Conservation (phyloP, 75 land plant genomes). For the Cupressus sempervirens region DNA sequence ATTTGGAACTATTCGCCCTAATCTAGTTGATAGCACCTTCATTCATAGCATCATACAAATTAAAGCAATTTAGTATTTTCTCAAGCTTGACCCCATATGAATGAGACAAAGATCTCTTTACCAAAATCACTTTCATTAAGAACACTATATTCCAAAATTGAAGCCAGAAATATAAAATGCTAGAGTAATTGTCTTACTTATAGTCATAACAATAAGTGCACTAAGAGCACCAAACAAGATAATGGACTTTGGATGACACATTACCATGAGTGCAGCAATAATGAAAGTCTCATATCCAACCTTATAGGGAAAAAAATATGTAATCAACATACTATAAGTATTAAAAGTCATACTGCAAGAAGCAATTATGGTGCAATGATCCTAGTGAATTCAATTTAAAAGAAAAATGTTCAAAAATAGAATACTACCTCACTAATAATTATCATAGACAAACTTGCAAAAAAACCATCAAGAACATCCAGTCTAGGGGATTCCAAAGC, state of each 20-base stretch:
- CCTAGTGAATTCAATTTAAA: background rate
- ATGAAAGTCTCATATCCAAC: constrained; percentile 99
- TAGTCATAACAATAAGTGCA: constrained; percentile 96
- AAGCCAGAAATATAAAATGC: background rate
- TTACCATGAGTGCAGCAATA: constrained; percentile 95
- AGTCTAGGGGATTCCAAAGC: constrained; percentile 36
- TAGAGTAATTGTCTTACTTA: constrained; percentile 35
- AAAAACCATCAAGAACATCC: constrained; percentile 80
- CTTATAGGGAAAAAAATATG: constrained; percentile 27
- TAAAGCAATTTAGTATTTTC: background rate
- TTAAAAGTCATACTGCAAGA: constrained; percentile 7
- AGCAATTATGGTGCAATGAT: background rate
- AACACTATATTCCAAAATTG: background rate
- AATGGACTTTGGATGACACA: constrained; percentile 96
- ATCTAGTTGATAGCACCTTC: constrained; percentile 92
- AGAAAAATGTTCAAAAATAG: background rate
- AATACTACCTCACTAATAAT: constrained; percentile 82
- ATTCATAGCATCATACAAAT: constrained; percentile 4
- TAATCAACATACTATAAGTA: background rate
- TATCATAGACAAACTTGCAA: constrained; percentile 95
- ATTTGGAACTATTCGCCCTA: constrained; percentile 97
- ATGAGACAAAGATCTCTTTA: background rate
- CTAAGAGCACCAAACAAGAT: constrained; percentile 93
- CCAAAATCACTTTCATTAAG: background rate
- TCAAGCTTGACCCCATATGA: background rate